A percentile compares a stretch with the other conserved stretches of the same genome.
These are phyloP conservation scores for Geranium incanum DNA, from an alignment of 441 rosid species.

Conservation along the genomic window DNA sequence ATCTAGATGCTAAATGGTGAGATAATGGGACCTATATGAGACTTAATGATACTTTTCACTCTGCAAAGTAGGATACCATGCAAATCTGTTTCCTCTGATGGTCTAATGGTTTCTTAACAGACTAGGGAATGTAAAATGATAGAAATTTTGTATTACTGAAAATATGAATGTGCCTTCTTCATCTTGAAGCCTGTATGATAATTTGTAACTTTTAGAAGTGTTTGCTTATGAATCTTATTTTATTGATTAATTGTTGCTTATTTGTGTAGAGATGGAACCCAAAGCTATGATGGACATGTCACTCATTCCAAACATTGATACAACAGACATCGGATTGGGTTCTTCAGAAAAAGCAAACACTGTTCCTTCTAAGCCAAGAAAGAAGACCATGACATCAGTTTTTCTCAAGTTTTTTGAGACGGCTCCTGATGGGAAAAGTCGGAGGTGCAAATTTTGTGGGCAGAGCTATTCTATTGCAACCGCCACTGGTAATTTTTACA, in stretches of 20 bases:
- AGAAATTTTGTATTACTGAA: not conserved
- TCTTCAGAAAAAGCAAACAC: constrained; percentile 61
- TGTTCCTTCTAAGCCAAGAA: constrained; percentile 50
- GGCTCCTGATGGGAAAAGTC: constrained; percentile 69
- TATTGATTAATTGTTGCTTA: constrained; percentile 19
- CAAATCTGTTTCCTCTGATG: not conserved
- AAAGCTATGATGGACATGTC: constrained; percentile 65
- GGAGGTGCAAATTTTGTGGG: constrained; percentile 87
- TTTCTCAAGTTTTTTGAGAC: constrained; percentile 84
- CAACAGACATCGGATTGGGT: constrained; percentile 54
- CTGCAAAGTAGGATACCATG: not conserved
- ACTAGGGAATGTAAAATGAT: not conserved
- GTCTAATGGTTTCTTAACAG: not conserved
- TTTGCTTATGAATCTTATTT: constrained; percentile 6
- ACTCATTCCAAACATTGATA: constrained; percentile 50
- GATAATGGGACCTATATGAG: not conserved
- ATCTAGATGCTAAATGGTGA: not conserved
- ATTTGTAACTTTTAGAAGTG: not conserved
- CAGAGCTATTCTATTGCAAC: constrained; percentile 89
- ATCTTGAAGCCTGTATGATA: not conserved
- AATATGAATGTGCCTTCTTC: not conserved
- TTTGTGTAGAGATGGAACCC: constrained; percentile 59
- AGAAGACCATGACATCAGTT: constrained; percentile 91
- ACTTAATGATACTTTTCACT: not conserved
- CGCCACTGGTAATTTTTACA: constrained; percentile 57